These are phyloP conservation scores for barrel medic (Medicago truncatula) DNA, from an alignment of 306 rosid genomes.

Conservation along the genomic window MtrunA17r5.0-ANR NC_053042.1:40355001-40355500, in stretches of 20 bases:
- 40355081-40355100: slow-evolving; percentile 26
- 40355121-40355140: slow-evolving; percentile 70
- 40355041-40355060: slow-evolving; percentile 30
- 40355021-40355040: slow-evolving; percentile 64
- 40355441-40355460: slow-evolving; percentile 38
- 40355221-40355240: slow-evolving; percentile 91
- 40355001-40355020: slow-evolving; percentile 94
- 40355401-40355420: background rate
- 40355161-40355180: slow-evolving; percentile 86
- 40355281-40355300: background rate
- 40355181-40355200: slow-evolving; percentile 99
- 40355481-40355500: slow-evolving; percentile 83
- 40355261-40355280: slow-evolving; percentile 26
- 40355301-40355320: slow-evolving; percentile 20
- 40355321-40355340: slow-evolving; percentile 29
- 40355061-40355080: slow-evolving; percentile 22
- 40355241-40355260: background rate
- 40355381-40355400: no score
- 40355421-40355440: slow-evolving; percentile 6
- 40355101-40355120: slow-evolving; percentile 27
- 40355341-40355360: slow-evolving; percentile 19
- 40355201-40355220: slow-evolving; percentile 97
- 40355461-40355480: slow-evolving; percentile 90
- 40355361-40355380: slow-evolving; percentile 3
- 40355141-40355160: slow-evolving; percentile 94